These are phyloP conservation scores for Tricholomella constricta DNA, from an alignment of 768 basidiomycete genomes.

Conservation along the genomic window DNA sequence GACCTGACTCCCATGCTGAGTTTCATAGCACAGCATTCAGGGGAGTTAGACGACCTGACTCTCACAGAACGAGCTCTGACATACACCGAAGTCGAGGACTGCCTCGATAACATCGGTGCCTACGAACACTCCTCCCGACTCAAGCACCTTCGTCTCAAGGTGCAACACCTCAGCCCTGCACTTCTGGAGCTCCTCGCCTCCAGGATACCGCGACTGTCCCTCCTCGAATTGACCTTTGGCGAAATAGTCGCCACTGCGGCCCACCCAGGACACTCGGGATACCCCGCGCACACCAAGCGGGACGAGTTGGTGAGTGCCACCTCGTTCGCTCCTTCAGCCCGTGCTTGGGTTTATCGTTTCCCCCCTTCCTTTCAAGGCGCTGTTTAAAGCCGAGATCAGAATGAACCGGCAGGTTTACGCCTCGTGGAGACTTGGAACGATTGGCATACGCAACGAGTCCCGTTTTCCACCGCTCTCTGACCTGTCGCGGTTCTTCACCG, in stretches of 20 bases:
- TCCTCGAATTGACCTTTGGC: conserved; percentile 24
- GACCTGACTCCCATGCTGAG: conserved; percentile 26
- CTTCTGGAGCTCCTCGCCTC: conserved; percentile 25
- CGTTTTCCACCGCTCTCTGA: not conserved
- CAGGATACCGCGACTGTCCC: conserved; percentile 21
- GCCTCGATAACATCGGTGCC: conserved; percentile 26
- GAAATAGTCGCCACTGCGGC: conserved; percentile 17
- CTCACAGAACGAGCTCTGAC: conserved; percentile 40
- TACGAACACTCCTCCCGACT: conserved; percentile 11
- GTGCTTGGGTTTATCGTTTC: too few species aligned
- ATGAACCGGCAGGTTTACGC: conserved; percentile 5
- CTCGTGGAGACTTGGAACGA: conserved; percentile 13
- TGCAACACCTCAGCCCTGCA: conserved; percentile 25
- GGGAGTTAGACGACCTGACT: conserved; percentile 32
- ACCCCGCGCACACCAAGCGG: not conserved
- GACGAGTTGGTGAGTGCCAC: conserved; percentile 17
- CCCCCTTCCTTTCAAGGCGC: not conserved
- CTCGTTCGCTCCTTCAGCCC: too few species aligned
- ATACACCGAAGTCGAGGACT: conserved; percentile 27
- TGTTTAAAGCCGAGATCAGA: conserved; percentile 10
- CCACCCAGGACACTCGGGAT: not conserved
- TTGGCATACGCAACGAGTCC: conserved; percentile 7
- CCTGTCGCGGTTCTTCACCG: conserved; percentile 7
- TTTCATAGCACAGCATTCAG: conserved; percentile 32
- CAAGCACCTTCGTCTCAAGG: conserved; percentile 20